These are phyloP conservation scores for Grosmannia clavigera DNA, from an alignment of 2,329 filamentous ascomycete species.

Conservation along the genomic window DNA sequence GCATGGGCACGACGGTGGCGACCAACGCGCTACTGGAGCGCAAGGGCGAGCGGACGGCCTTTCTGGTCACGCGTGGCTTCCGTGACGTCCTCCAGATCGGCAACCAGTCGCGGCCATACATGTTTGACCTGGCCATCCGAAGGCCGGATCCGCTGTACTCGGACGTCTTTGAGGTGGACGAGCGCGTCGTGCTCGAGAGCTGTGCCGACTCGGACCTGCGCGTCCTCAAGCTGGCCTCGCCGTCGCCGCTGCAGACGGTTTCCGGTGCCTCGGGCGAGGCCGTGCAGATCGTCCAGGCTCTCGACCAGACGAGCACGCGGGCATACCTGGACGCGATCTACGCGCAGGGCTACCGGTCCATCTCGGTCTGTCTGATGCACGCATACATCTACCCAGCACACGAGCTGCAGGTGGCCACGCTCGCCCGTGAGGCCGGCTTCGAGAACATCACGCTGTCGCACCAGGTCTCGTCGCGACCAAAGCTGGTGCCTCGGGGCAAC, in stretches of 20 bases:
- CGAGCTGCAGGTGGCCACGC: slow-evolving; percentile 60
- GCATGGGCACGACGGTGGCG: slow-evolving; percentile 91
- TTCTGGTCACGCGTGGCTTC: slow-evolving; percentile 80
- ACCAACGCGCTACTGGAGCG: slow-evolving; percentile 83
- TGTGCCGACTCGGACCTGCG: slow-evolving; percentile 41
- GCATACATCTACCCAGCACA: slow-evolving; percentile 60
- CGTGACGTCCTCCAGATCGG: slow-evolving; percentile 78
- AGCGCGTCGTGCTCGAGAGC: slow-evolving; percentile 81
- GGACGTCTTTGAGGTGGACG: slow-evolving; percentile 71
- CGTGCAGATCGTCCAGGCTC: slow-evolving; percentile 29
- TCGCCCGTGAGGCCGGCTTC: slow-evolving; percentile 29
- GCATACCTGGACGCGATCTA: slow-evolving; percentile 53
- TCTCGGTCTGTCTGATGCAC: slow-evolving; percentile 24
- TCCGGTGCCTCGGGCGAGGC: slow-evolving; percentile 61
- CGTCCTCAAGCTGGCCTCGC: slow-evolving; percentile 40
- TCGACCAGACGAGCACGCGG: slow-evolving; percentile 43
- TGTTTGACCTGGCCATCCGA: slow-evolving; percentile 81
- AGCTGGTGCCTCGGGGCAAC: slow-evolving; percentile 55
- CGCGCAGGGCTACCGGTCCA: slow-evolving; percentile 47
- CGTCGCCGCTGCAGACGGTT: not conserved
- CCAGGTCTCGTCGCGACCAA: slow-evolving; percentile 46
- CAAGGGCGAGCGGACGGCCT: slow-evolving; percentile 77
- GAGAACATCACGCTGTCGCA: not conserved
- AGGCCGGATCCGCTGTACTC: slow-evolving; percentile 82
- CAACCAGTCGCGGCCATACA: slow-evolving; percentile 77